These are phyloP conservation scores for Phaeolepiota aurea DNA, from an alignment of 768 basidiomycete species.

Conservation along the genomic window DNA sequence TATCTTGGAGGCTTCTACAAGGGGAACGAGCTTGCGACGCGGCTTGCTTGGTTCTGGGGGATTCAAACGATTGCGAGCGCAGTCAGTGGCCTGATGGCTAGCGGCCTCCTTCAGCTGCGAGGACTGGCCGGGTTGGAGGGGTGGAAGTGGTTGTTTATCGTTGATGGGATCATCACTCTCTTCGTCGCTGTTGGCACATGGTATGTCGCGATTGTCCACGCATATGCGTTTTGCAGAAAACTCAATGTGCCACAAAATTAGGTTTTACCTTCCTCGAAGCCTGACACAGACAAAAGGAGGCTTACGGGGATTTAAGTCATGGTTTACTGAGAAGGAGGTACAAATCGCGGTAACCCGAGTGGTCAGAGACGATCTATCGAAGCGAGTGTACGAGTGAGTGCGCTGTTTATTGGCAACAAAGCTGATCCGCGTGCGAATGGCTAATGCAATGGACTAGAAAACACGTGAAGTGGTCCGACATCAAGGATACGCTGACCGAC, in stretches of 20 bases:
- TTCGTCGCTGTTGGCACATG: conserved; percentile 23
- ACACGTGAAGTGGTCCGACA: conserved; percentile 22
- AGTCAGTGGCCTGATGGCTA: conserved; percentile 31
- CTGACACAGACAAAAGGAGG: conserved; percentile 20
- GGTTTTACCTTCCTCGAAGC: conserved; percentile 28
- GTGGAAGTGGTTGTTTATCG: conserved; percentile 33
- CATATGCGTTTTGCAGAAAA: no score
- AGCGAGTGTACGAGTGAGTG: conserved; percentile 26
- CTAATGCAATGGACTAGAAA: conserved; percentile 12
- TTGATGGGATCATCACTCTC: conserved; percentile 29
- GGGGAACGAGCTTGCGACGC: conserved; percentile 31
- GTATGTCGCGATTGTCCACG: conserved; percentile 11
- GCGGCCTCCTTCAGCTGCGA: conserved; percentile 26
- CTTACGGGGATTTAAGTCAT: conserved; percentile 22
- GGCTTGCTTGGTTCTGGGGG: conserved; percentile 36
- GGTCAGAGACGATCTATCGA: conserved; percentile 28
- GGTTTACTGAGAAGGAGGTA: conserved; percentile 25
- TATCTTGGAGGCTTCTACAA: conserved; percentile 36
- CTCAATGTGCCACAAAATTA: no score
- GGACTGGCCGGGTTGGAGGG: conserved; percentile 25
- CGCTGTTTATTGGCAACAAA: neutral
- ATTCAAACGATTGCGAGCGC: conserved; percentile 28
- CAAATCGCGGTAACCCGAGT: conserved; percentile 27
- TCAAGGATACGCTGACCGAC: conserved; percentile 26
- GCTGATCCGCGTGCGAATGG: neutral